phyloP scores from a whole-genome alignment of 1,139 yeast genomes.

The Sugiyamaella novakii region DNA sequence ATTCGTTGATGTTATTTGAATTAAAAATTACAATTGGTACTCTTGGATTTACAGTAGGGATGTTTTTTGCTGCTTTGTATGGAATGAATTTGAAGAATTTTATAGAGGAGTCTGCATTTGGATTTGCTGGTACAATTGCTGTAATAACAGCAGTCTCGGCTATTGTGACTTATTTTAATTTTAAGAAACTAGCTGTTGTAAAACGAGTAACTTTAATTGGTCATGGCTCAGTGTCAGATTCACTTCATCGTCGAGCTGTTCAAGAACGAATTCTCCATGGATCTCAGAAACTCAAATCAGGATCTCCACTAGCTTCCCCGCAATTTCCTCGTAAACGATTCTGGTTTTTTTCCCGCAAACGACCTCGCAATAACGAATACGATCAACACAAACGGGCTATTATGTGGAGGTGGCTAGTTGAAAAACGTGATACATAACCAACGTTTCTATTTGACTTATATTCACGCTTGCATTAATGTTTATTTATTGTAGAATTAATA shows the following conservation, averaged over 20 bases:
- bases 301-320: background rate
- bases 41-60: conserved; percentile 79
- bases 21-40: conserved; percentile 84
- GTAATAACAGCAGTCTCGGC: conserved; percentile 45
- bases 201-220: conserved; percentile 49
- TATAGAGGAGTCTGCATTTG: conserved; percentile 72
- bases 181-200: conserved; percentile 46
- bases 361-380: conserved; percentile 9
- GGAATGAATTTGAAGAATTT: conserved; percentile 95
- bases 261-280: conserved; percentile 1
- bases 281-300: background rate
- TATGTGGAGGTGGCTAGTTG: conserved; percentile 31
- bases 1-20: conserved; percentile 87
- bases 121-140: conserved; percentile 56
- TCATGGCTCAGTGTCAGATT: conserved; percentile 6
- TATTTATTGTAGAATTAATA: too few species aligned
- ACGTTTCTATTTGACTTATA: background rate
- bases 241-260: conserved; percentile 2
- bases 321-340: conserved; percentile 10
- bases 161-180: conserved; percentile 40
- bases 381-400: conserved; percentile 22
- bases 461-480: too few species aligned
- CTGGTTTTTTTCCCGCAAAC: conserved; percentile 3
- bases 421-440: conserved; percentile 20
- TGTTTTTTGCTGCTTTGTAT: conserved; percentile 74